Percentiles rank a stretch among this genome's conserved stretches.
Conservation (phyloP, 2,329 filamentous ascomycete species). For the Calonectria naviculata region DNA sequence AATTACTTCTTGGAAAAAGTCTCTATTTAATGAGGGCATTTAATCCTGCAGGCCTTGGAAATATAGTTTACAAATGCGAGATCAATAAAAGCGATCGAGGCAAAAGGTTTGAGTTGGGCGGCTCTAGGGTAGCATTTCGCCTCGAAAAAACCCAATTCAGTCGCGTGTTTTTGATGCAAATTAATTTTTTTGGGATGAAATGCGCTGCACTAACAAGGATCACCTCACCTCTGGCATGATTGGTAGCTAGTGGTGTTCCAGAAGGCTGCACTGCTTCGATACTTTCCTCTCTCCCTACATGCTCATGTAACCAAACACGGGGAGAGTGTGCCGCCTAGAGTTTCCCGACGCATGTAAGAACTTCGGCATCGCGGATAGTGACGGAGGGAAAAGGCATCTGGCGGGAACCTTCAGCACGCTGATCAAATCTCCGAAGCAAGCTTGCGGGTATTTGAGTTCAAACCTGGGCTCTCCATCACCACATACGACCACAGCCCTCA, state of each 20-base stretch:
- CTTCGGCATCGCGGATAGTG: background rate
- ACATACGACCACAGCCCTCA: slow-evolving; percentile 1
- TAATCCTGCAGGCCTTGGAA: too few relatives aligned
- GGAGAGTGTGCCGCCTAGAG: background rate
- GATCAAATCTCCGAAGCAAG: slow-evolving; percentile 4
- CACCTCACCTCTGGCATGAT: background rate
- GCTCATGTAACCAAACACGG: background rate
- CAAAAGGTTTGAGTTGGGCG: background rate
- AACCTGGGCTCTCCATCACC: background rate
- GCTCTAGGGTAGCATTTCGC: background rate
- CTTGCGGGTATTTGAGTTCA: background rate
- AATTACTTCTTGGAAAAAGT: background rate
- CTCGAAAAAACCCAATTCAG: background rate
- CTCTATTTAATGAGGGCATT: background rate
- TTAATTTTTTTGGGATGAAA: background rate
- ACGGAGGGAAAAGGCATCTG: background rate
- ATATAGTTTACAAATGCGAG: background rate
- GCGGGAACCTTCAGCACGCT: background rate
- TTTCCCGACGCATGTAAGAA: background rate
- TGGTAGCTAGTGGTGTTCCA: background rate
- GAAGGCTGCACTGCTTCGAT: background rate
- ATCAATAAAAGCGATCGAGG: background rate
- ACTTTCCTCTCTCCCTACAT: background rate
- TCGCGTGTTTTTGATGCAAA: background rate
- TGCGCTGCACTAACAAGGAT: background rate